Evolutionary conservation across 352 stramenopile species (phyloP).

Genomic region (Phytopythium oedochilum): DNA sequence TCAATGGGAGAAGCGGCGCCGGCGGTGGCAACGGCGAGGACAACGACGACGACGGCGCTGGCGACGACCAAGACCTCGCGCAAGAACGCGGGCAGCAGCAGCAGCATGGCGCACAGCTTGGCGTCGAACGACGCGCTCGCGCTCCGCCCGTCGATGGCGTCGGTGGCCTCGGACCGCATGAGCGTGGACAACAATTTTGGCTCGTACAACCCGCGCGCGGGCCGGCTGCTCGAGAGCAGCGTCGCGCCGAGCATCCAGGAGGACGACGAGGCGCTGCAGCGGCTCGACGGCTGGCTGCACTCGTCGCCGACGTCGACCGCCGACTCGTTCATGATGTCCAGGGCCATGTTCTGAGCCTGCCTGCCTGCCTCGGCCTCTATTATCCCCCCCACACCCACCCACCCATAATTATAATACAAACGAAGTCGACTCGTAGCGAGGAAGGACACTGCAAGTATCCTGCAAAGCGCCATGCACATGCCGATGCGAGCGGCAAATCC

Average conservation of each 20-base stretch:
- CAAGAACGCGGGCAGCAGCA: slow-evolving; percentile 28
- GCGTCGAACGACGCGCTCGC: slow-evolving; percentile 47
- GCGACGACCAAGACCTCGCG: slow-evolving; percentile 15
- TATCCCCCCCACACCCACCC: not conserved
- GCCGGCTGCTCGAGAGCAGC: slow-evolving; percentile 32
- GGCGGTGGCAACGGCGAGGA: slow-evolving; percentile 1
- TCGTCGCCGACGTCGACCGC: slow-evolving; percentile 60
- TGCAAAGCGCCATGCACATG: too few relatives aligned
- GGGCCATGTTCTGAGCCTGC: slow-evolving; percentile 9
- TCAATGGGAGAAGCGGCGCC: too few relatives aligned
- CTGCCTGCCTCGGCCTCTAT: not conserved
- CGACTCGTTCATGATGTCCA: slow-evolving; percentile 39
- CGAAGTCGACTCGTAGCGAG: not conserved
- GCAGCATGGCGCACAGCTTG: not conserved
- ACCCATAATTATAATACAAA: not conserved
- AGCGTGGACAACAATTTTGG: slow-evolving; percentile 75
- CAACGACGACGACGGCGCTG: slow-evolving; percentile 1
- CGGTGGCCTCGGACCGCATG: slow-evolving; percentile 54
- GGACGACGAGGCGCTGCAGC: slow-evolving; percentile 56
- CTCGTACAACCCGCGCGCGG: slow-evolving; percentile 50
- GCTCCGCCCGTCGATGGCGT: slow-evolving; percentile 32
- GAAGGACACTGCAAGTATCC: too few relatives aligned
- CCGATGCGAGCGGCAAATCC: not conserved
- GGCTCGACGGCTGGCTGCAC: slow-evolving; percentile 60
- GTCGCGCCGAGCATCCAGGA: slow-evolving; percentile 63